Base-by-base conservation (phyloP, 116 monocot genomes). In the Papilionanthe hybrid region DNA sequence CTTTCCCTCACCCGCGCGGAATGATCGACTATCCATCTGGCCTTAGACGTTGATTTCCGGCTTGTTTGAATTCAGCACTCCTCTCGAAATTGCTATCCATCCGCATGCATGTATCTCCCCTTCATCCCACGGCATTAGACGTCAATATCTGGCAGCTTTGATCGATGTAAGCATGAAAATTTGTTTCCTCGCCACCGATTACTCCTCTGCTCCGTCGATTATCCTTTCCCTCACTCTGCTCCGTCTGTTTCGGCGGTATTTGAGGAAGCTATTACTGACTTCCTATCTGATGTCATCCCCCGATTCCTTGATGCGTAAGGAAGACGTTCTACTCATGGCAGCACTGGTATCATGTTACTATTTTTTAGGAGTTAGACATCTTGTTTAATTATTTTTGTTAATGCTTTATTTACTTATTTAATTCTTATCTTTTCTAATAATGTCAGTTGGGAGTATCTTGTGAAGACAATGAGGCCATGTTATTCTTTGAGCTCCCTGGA, bases 151-250 rank as follows among this genome's bases (percentile, higher is more conserved):
- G 63, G 72, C 10, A 29, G 76, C 10, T 3, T 45, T 27, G 22
- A 10, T 75, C 75, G 9, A 15, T 75, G 48, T 23, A 12, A 75
- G 75, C 8, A 91, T 91, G 91, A 75, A 89, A 55, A 81, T 85
- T 76, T 89, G 91, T 44, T 91, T 87, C 82, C 85, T 89, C 28
- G 81, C 75, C 68, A 80, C 83, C 45, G 85, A 91, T 76, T 85
- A 63, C 85, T 89, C 89, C 87, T 83, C 78, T 68, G 48, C 76
- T 53, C 42, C 71, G 53, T 76, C 85, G n/a, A 66, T 73, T 30
- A 58, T 55, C 17, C 77, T 75, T 29, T 82, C 72, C 79, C 3
- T 32, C 29, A 56, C 75, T 86, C 86, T 63, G 22, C 56, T 30
- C 41, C 72, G 80, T 83, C 50, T 12, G 63, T 71, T 91, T 60